Base-by-base conservation (phyloP, 805 yeast species). In the Candida sithepensis region DNA sequence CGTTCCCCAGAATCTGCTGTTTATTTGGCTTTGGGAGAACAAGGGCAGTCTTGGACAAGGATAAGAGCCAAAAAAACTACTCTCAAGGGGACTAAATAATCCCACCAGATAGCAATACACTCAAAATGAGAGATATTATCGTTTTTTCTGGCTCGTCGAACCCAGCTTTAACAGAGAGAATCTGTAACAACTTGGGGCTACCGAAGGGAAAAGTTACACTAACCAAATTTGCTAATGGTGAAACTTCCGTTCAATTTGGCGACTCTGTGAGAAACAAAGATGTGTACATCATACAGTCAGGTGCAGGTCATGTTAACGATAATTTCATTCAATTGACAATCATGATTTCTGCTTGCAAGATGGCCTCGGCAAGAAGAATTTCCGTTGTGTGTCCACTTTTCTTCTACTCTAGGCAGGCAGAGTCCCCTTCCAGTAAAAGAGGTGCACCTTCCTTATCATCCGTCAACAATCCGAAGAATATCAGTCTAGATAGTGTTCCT, bases 231-330 rank as follows among this genome's bases (percentile, higher is more conserved):
- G 84, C 92, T 51, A 94, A 94, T 63, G 99, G 99, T 45, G 99
- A 94, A 63, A 91, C 96, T 3, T 83, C 92, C 24, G 88, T 94
- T 49, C 85, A 84, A 47, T 80, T 94, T 47, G 76, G 77, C 46
- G 96, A 90, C 59, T 86, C 96, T 12, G 98, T 94, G 21, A 78
- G 99, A 61, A 98, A 91, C 55, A 94, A 94, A 67, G 97, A 94
- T 64, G 98, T 94, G 6, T 94, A 85, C 61, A 90, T 90, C 39
- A 76, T 91, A 43, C 97, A 90, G 66, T 77, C 84, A 36, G 96
- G 96, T 8, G 84, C 91, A 57, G 96, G 96, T 9, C 81, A 84
- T 58, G 96, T 89, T 39, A 91, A 90, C 63, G 96, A 90, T 66
- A 82, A 80, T 57, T 84, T 90, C 56, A 78, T 91, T 66, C 96